Evolutionary conservation across 495 filamentous ascomycete species (phyloP).

Genomic region (Aspergillus saccharolyticus): DNA sequence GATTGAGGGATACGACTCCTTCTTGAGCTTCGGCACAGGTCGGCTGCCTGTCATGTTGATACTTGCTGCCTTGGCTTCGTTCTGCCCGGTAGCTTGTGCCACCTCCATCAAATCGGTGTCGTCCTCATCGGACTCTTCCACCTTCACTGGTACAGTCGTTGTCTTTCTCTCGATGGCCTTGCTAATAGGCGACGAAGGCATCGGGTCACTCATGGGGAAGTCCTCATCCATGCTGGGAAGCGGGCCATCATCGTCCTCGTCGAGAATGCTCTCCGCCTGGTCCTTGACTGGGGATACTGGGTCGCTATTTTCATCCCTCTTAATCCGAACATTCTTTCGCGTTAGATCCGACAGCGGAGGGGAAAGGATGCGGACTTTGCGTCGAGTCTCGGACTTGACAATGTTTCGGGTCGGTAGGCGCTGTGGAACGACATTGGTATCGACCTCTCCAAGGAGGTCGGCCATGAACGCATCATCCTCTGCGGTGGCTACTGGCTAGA

Average conservation of each 20-base stretch:
- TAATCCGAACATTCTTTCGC: conserved; percentile 39
- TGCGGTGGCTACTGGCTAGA: conserved; percentile 55
- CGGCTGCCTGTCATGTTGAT: conserved; percentile 86
- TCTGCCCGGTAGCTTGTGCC: conserved; percentile 60
- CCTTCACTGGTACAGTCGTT: conserved; percentile 50
- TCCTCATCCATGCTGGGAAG: conserved; percentile 52
- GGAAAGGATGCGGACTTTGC: conserved; percentile 74
- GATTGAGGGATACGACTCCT: conserved; percentile 60
- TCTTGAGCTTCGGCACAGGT: conserved; percentile 69
- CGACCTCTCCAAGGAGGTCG: conserved; percentile 81
- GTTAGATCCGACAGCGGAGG: conserved; percentile 55
- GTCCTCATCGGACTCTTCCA: conserved; percentile 62
- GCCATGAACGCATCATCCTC: conserved; percentile 84
- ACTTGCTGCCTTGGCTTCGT: conserved; percentile 58
- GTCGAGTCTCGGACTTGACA: conserved; percentile 66
- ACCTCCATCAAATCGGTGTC: conserved; percentile 86
- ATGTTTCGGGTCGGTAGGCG: conserved; percentile 53
- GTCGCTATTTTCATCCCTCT: conserved; percentile 41
- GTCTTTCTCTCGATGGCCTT: conserved; percentile 75
- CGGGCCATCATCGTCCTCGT: conserved; percentile 56
- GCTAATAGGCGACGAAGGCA: conserved; percentile 80
- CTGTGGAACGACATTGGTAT: conserved; percentile 67
- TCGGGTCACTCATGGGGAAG: conserved; percentile 77
- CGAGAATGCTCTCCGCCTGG: conserved; percentile 34
- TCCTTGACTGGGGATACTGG: conserved; percentile 27